Conservation (phyloP, 2,329 filamentous ascomycete species). For the Myriosclerotinia scirpicola region DNA sequence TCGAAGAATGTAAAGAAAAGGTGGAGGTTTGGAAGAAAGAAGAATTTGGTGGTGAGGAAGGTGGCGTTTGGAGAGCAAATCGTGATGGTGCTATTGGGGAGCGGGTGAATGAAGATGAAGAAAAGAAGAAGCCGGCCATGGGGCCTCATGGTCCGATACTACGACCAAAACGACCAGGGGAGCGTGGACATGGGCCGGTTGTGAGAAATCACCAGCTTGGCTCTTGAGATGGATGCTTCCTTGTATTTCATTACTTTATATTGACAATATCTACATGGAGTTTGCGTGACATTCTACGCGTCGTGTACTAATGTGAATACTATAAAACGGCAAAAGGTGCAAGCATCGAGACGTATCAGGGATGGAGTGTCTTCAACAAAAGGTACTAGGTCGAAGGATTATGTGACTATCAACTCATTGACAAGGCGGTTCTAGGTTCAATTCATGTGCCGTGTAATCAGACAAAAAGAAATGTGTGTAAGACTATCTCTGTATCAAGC, state of each 20-base stretch:
- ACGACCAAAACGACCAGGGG: slow-evolving; percentile 30
- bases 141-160: slow-evolving; percentile 34
- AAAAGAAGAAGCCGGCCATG: slow-evolving; percentile 18
- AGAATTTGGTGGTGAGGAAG: slow-evolving; percentile 76
- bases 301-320: neutral
- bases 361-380: neutral
- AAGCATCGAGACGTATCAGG: neutral
- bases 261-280: neutral
- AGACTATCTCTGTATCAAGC: neutral
- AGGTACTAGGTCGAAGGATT: neutral
- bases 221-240: neutral
- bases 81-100: slow-evolving; percentile 59
- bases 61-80: slow-evolving; percentile 83
- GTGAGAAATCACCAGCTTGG: slow-evolving; percentile 24
- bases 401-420: neutral
- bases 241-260: neutral
- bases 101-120: slow-evolving; percentile 26
- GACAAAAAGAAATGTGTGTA: neutral
- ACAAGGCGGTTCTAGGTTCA: neutral
- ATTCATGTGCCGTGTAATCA: neutral
- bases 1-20: slow-evolving; percentile 80
- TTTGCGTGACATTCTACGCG: neutral
- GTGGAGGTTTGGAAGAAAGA: slow-evolving; percentile 97
- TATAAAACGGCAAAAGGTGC: too few relatives aligned
- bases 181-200: slow-evolving; percentile 38